A percentile compares a stretch with the other conserved stretches of the same genome.
These are phyloP conservation scores for Paecilomyces sp. DNA, from an alignment of 2,329 filamentous ascomycete species.

Conservation along the genomic window DNA sequence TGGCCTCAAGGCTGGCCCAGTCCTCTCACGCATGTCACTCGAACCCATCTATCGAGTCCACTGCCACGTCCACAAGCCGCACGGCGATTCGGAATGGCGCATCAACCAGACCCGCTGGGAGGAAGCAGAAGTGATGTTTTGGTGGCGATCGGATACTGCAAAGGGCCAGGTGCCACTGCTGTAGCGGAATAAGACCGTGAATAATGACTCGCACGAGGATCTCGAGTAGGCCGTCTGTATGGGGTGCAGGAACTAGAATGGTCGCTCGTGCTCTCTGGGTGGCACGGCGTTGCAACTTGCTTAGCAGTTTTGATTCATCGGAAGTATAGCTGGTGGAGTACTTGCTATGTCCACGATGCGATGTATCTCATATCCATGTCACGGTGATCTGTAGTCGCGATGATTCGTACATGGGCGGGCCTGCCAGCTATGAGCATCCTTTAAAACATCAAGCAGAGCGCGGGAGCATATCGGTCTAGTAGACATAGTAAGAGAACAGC, in stretches of 20 bases:
- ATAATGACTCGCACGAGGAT: neutral
- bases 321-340: neutral
- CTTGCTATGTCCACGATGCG: neutral
- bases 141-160: neutral
- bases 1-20: neutral
- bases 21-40: neutral
- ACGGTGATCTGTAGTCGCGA: neutral
- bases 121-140: neutral
- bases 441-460: neutral
- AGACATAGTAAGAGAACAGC: neutral
- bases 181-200: neutral
- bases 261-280: neutral
- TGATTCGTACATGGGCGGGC: neutral
- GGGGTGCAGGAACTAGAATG: neutral
- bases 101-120: neutral
- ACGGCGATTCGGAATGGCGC: neutral
- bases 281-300: neutral
- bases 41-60: neutral
- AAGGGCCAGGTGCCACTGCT: neutral
- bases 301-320: neutral
- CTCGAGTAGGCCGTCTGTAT: neutral
- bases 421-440: neutral
- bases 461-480: neutral
- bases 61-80: neutral
- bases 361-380: neutral